Evolutionary conservation across 768 basidiomycete species (phyloP).

Genomic region (Amanita polypyramis): DNA sequence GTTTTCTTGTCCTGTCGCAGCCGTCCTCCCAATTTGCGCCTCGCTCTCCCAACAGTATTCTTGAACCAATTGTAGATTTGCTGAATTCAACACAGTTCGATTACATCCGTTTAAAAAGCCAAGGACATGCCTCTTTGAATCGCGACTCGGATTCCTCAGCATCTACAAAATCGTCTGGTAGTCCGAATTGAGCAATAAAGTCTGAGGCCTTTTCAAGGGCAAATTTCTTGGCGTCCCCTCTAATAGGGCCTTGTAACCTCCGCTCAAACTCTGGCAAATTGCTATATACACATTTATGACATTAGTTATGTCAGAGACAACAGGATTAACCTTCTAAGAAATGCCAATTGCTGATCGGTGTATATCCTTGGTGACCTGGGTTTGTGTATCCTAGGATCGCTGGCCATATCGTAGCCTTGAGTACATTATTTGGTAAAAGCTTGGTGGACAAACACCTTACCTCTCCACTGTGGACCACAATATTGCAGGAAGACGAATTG

Average conservation of each 20-base stretch:
- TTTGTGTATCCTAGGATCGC: constrained; percentile 57
- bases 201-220: constrained; percentile 52
- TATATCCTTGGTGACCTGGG: constrained; percentile 56
- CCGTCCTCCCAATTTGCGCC: constrained; percentile 46
- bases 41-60: constrained; percentile 53
- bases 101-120: neutral
- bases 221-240: constrained; percentile 64
- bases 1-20: constrained; percentile 41
- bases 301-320: neutral
- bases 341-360: constrained; percentile 51
- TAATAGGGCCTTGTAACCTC: constrained; percentile 44
- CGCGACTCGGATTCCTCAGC: constrained; percentile 48
- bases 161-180: constrained; percentile 42
- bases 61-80: constrained; percentile 73
- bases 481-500: too few species aligned
- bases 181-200: constrained; percentile 48
- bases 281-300: constrained; percentile 17
- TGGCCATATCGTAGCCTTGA: constrained; percentile 24
- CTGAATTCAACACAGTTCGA: constrained; percentile 20
- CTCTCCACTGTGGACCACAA: too few species aligned
- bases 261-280: constrained; percentile 48
- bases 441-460: neutral
- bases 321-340: constrained; percentile 35
- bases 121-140: constrained; percentile 44
- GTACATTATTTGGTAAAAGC: neutral